Evolutionary conservation across 2,329 filamentous ascomycete genomes (phyloP), one percentile per base, ranked within the genome.

Genomic region (Botryotinia globosa): DNA sequence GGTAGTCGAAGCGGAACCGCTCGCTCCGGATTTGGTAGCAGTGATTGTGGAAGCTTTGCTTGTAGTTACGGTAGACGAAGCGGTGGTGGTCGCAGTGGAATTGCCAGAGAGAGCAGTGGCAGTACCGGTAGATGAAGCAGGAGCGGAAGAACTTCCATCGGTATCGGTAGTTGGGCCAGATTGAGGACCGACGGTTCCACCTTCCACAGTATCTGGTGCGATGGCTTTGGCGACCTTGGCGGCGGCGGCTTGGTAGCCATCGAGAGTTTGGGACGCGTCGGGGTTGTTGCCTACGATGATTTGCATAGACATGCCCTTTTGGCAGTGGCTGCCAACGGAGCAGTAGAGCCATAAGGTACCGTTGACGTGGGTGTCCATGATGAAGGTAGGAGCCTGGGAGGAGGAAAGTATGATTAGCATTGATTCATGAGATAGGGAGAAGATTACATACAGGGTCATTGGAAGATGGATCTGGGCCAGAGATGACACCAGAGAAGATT

Each of bases 271-370:
- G 20, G 48, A 16, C 1, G 22, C 6, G 4, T 44, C 7, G 3
- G 54, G 42, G 22, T 56, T 44, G 7, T 86, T 82, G 65, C 91
- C 86, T n/a, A 80, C 79, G 5, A 58, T 20, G 4, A 68, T 32
- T n/a, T 39, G 12, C 78, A 80, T 78, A 7, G 74, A 74, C 80
- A 81, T 81, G 8, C 80, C 80, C 12, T 69, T 73, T 73, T 94
- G 88, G 82, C 92, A 96, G 83, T 96, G 92, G 79, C 86, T 87
- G 62, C 81, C 89, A 81, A 94, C 90, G 32, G 88, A 89, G 83
- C 92, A 95, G 86, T 91, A 95, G 76, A 92, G 83, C 92, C 93
- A 96, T 75, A 94, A 85, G 45, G 93, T 92, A 71, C 86, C 90
- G 66, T 86, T 88, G 81, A 89, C 85, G 79, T 90, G 90, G 81